These are phyloP conservation scores for Cordyceps cicadae DNA, from an alignment of 2,329 filamentous ascomycete genomes.

Conservation along the genomic window DNA sequence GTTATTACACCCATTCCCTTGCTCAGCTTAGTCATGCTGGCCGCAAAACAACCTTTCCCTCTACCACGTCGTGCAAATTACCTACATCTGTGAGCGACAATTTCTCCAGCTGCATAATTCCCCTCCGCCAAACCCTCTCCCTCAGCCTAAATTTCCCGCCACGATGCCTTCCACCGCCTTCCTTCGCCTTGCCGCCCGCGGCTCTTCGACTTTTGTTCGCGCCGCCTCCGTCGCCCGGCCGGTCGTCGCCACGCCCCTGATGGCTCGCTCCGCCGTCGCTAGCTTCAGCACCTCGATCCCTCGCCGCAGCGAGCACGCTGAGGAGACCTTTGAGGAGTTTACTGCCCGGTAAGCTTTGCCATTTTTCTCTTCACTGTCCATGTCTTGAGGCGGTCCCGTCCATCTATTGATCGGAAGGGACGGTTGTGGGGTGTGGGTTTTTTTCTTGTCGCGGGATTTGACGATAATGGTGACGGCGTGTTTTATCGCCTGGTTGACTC, in stretches of 20 bases:
- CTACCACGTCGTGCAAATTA: constrained; percentile 16
- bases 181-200: constrained; percentile 64
- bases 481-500: neutral
- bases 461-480: constrained; percentile 6
- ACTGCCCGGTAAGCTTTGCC: constrained; percentile 69
- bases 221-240: constrained; percentile 54
- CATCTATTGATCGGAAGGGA: neutral
- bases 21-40: constrained; percentile 26
- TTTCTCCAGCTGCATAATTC: neutral
- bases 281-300: constrained; percentile 56
- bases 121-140: constrained; percentile 12
- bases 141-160: constrained; percentile 18
- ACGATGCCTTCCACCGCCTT: constrained; percentile 59
- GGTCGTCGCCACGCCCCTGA: constrained; percentile 45
- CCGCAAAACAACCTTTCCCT: constrained; percentile 24
- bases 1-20: constrained; percentile 14
- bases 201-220: constrained; percentile 50
- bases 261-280: constrained; percentile 43
- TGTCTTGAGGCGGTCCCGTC: neutral
- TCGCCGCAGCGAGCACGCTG: constrained; percentile 59
- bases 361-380: neutral
- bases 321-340: constrained; percentile 99
- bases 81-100: neutral
- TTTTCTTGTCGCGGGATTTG: constrained; percentile 7
- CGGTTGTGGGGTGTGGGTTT: neutral